These are phyloP conservation scores for Tripidium arundinaceum DNA, from an alignment of 202 grass and related monocot genomes.

Conservation along the genomic window DNA sequence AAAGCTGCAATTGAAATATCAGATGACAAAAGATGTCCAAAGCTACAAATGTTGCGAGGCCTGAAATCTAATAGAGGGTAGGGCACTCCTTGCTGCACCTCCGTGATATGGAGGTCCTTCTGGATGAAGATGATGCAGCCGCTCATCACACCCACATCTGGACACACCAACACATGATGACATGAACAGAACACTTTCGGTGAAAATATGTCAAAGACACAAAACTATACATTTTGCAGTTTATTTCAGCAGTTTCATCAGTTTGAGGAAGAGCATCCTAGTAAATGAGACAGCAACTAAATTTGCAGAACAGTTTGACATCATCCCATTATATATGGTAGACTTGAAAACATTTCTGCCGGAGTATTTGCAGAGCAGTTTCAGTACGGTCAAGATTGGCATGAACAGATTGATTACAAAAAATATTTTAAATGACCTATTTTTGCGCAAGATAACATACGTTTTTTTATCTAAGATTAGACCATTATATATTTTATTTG, in stretches of 20 bases:
- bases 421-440: background rate
- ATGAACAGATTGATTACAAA: background rate
- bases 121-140: slow-evolving; percentile 83
- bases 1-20: too few relatives aligned
- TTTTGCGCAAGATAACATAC: too few relatives aligned
- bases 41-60: too few relatives aligned
- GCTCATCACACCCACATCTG: slow-evolving; percentile 88
- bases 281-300: background rate
- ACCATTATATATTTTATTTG: too few relatives aligned
- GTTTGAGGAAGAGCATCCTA: background rate
- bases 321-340: too few relatives aligned
- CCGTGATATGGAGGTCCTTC: slow-evolving; percentile 64
- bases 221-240: background rate
- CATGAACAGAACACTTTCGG: background rate
- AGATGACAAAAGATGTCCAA: too few relatives aligned
- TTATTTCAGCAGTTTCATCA: background rate
- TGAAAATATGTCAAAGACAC: background rate
- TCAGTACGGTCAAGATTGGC: background rate
- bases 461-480: background rate
- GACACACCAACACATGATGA: background rate
- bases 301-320: too few relatives aligned
- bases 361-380: background rate
- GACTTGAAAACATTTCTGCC: background rate
- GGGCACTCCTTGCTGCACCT: slow-evolving; percentile 78
- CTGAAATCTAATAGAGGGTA: too few relatives aligned